These are phyloP conservation scores for Yarrowia porcina DNA, from an alignment of 805 yeast species.

Conservation along the genomic window DNA sequence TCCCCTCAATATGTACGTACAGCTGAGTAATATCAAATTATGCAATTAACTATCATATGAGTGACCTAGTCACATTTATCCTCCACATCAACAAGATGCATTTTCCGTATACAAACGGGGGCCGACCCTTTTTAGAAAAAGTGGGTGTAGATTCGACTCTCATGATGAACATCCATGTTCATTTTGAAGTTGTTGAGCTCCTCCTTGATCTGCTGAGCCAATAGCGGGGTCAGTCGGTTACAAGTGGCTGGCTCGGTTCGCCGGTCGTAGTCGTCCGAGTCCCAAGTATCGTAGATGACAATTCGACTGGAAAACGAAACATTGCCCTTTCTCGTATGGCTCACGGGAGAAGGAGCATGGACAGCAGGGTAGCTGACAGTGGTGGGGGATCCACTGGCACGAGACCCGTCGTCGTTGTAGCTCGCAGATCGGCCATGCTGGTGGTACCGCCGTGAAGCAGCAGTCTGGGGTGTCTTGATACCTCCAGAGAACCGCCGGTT, in stretches of 20 bases:
- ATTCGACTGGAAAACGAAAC: conserved; percentile 79
- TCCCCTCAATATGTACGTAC: no score
- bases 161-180: conserved; percentile 79
- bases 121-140: conserved; percentile 50
- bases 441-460: conserved; percentile 8
- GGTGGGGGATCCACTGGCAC: background rate
- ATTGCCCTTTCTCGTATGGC: background rate
- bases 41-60: background rate
- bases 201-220: conserved; percentile 81
- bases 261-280: conserved; percentile 82
- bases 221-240: conserved; percentile 78
- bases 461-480: background rate
- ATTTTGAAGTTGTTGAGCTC: conserved; percentile 78
- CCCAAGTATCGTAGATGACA: conserved; percentile 78
- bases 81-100: background rate
- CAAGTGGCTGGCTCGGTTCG: conserved; percentile 92
- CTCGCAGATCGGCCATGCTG: conserved; percentile 19
- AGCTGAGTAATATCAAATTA: no score
- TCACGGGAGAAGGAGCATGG: background rate
- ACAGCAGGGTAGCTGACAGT: background rate
- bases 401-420: conserved; percentile 5
- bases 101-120: background rate
- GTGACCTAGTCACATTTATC: background rate
- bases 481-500: conserved; percentile 20
- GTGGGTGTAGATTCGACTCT: conserved; percentile 77